Evolutionary conservation across 768 basidiomycete genomes (phyloP), one percentile per base, ranked within the genome.

Genomic region (Lactarius evosmus): DNA sequence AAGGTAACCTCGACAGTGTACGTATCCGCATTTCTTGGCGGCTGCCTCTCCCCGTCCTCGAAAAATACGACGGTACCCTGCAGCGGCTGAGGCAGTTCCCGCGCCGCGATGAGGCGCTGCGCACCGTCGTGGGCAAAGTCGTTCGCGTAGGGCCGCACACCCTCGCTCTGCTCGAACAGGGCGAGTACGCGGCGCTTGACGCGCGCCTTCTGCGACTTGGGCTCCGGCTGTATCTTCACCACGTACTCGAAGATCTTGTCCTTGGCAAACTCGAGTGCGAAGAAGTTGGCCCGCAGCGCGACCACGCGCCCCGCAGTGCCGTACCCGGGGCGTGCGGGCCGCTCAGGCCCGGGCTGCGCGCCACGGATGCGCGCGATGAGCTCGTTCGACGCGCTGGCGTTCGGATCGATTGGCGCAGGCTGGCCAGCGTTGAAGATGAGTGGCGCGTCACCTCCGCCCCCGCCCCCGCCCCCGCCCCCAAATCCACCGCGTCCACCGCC

Each of bases 211-310:
- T 78, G 78, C 0, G 80, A 74, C 50, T 80, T 76, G 0, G 77
- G 77, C 59, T 75, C 78, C 0, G 85, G 84, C 16, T 72, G 71
- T 52, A 86, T 81, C 25, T 79, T 75, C 38, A 88, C 78, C 22
- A 72, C 71, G 67, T 89, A 89, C 63, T 88, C 85, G 69, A 80
- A 84, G 7, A 85, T 70, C 0, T 76, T 74, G 0, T 77, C 76
- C 2, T 79, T 78, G n/a, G 46, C 16, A 49, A 82, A 68, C 34
- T 71, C 78, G 12, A 88, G 68, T 0, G 84, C 69, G 71, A 87
- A 87, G 74, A 87, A 87, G 70, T 88, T 89, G 25, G 86, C 78
- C 1, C 88, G 79, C 17, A 88, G 72, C 0, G 72, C 80, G 66
- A 84, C 78, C 2, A 51, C 66, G 22, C 0, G 77, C 66, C 9